Base-by-base conservation (phyloP, 176 grass and related monocot genomes). In the Guadua angustifolia region DNA sequence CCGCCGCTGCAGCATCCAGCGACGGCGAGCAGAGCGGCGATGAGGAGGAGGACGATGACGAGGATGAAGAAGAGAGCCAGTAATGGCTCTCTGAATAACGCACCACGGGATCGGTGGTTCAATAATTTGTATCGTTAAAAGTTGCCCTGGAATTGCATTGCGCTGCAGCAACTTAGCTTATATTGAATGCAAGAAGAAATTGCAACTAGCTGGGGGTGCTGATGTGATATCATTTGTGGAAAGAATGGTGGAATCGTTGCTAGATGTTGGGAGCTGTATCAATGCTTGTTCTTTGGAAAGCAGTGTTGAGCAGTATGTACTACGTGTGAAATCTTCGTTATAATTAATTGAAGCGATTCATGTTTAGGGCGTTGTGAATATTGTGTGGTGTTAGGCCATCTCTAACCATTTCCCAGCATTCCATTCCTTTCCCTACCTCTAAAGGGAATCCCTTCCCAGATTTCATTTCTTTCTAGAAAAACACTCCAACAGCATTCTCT, bases 61-160 rank as follows among this genome's bases (percentile, higher is more conserved):
- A 89, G 0, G 78, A 77, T 0, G 88, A 87, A 16, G 84, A 90
- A 46, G 79, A 83, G 52, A 90, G 84, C 45, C 80, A 90, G 62
- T 90, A 47, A 79, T 62, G 72, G 16, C 14, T 26, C 5, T 60
- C 49, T 3, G 39, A 66, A 44, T 50, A 79, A 79, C 32, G 18
- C 13, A 24, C 18, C 38, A 16, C 1, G 21, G 66, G 5, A 66
- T 29, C 15, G 42, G 76, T 35, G 60, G 55, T 76, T 89, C 9
- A 43, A 50, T 15, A 66, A 72, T 79, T 71, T 32, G 8, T 73
- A 49, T 79, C 6, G 74, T 19, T 50, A 29, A 29, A 29, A 29
- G 26, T 87, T 5, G 1, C 60, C 25, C 45, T 86, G 43, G 71
- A 59, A 66, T 47, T 82, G 49, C 75, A 79, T 38, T 56, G 45